phyloP scores from a whole-genome alignment of 1,284 basidiomycete species.

The Tilletia setariae region DNA sequence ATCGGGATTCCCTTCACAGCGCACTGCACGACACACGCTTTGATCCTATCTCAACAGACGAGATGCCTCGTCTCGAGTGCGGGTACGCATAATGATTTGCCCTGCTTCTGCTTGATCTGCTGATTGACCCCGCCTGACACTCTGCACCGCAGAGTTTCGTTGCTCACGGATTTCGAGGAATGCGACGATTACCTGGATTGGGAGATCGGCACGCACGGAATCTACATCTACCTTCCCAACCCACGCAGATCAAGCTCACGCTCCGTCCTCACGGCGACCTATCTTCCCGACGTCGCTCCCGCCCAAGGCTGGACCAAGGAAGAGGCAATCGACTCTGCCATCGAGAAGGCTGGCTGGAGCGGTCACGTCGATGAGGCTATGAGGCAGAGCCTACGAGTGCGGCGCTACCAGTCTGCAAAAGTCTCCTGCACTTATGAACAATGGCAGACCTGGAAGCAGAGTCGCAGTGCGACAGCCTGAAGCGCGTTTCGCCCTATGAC shows the following conservation, averaged over 20 bases:
- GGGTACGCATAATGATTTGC: slow-evolving; percentile 61
- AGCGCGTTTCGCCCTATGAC: too few relatives aligned
- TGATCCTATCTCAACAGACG: slow-evolving; percentile 68
- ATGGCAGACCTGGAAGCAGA: slow-evolving; percentile 55
- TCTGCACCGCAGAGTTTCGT: slow-evolving; percentile 66
- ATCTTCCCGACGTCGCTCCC: slow-evolving; percentile 86
- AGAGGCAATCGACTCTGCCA: slow-evolving; percentile 83
- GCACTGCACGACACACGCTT: slow-evolving; percentile 61
- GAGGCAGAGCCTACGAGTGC: slow-evolving; percentile 70
- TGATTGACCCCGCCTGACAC: not conserved
- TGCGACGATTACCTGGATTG: slow-evolving; percentile 83
- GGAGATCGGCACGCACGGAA: slow-evolving; percentile 86
- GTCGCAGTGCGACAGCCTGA: too few relatives aligned
- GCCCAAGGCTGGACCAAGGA: slow-evolving; percentile 90
- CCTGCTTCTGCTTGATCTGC: not conserved
- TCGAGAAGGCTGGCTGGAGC: slow-evolving; percentile 80
- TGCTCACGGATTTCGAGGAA: slow-evolving; percentile 88
- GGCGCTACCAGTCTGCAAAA: slow-evolving; percentile 80
- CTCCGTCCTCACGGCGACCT: slow-evolving; percentile 72
- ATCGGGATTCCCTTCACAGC: slow-evolving; percentile 31
- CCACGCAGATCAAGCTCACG: slow-evolving; percentile 56
- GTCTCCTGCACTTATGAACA: slow-evolving; percentile 71
- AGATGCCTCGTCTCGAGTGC: slow-evolving; percentile 79
- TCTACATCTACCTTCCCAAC: slow-evolving; percentile 80
- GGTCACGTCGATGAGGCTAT: slow-evolving; percentile 79